These are phyloP conservation scores for Peronospora destructor DNA, from an alignment of 352 stramenopile genomes.

Conservation along the genomic window DNA sequence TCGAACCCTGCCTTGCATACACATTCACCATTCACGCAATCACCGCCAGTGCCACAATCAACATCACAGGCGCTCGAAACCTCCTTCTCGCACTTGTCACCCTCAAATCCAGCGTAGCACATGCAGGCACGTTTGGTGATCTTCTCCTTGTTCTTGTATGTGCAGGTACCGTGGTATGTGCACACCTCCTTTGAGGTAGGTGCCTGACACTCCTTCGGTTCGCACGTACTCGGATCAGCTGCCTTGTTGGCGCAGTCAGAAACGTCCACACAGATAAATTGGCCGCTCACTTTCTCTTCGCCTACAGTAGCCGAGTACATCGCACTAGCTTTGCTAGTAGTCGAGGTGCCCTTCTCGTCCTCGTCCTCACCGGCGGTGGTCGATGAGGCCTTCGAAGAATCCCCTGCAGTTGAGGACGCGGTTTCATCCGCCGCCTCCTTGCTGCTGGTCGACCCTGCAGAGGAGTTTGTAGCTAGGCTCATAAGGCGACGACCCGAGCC, in stretches of 20 bases:
- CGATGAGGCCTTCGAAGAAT: slow-evolving; percentile 3
- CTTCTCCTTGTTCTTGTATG: slow-evolving; percentile 56
- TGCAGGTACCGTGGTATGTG: slow-evolving; percentile 69
- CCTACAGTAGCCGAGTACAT: slow-evolving; percentile 54
- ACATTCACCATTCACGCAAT: slow-evolving; percentile 45
- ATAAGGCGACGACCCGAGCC: slow-evolving; percentile 16
- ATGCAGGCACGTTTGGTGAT: slow-evolving; percentile 48
- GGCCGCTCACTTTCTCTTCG: slow-evolving; percentile 43
- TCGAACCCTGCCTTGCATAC: slow-evolving; percentile 44
- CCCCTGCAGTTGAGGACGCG: neutral
- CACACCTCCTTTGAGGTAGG: slow-evolving; percentile 39
- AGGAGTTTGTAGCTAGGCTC: slow-evolving; percentile 10
- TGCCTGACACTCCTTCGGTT: slow-evolving; percentile 32
- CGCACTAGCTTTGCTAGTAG: slow-evolving; percentile 19
- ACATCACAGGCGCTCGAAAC: slow-evolving; percentile 44
- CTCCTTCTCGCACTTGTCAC: slow-evolving; percentile 44
- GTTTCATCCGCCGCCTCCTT: neutral
- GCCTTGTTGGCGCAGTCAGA: slow-evolving; percentile 57
- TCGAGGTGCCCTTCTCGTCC: slow-evolving; percentile 19
- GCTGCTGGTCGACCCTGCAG: slow-evolving; percentile 7
- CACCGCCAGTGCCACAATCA: slow-evolving; percentile 44
- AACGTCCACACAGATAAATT: slow-evolving; percentile 52
- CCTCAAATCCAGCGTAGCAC: slow-evolving; percentile 46
- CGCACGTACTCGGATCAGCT: slow-evolving; percentile 37
- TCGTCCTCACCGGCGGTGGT: slow-evolving; percentile 12